Conservation (phyloP, 768 basidiomycete genomes). For the Xerocomus spinulosus region DNA sequence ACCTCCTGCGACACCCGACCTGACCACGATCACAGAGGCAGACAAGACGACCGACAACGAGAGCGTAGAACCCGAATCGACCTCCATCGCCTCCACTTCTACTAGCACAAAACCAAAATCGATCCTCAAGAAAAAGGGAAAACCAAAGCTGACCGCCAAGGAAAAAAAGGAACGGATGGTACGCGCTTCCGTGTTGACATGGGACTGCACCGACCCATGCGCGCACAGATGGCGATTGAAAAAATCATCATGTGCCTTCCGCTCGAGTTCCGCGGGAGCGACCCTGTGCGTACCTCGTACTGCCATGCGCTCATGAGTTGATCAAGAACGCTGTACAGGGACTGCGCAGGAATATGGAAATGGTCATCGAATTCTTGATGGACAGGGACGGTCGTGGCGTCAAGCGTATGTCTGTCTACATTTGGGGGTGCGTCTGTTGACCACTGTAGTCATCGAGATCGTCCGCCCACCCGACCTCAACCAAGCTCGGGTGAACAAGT, state of each 20-base stretch:
- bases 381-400: constrained; percentile 56
- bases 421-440: background rate
- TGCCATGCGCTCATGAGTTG: background rate
- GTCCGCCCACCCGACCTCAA: constrained; percentile 77
- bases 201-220: background rate
- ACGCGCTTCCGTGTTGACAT: constrained; percentile 17
- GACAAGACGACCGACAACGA: constrained; percentile 31
- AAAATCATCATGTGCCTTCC: constrained; percentile 73
- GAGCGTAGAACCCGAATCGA: constrained; percentile 33
- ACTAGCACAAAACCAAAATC: constrained; percentile 39
- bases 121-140: constrained; percentile 47
- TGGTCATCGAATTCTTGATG: constrained; percentile 72
- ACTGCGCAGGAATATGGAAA: constrained; percentile 74
- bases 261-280: constrained; percentile 85
- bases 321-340: constrained; percentile 38
- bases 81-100: constrained; percentile 29
- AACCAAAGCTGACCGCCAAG: constrained; percentile 66
- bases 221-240: constrained; percentile 53
- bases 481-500: constrained; percentile 90
- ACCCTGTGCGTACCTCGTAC: constrained; percentile 56
- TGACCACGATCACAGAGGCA: constrained; percentile 17
- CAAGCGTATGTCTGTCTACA: constrained; percentile 45
- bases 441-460: constrained; percentile 63
- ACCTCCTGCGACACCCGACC: constrained; percentile 25
- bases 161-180: constrained; percentile 83